Evolutionary conservation across 1,284 basidiomycete genomes (phyloP).

Genomic region (Thecaphora frezii): DNA sequence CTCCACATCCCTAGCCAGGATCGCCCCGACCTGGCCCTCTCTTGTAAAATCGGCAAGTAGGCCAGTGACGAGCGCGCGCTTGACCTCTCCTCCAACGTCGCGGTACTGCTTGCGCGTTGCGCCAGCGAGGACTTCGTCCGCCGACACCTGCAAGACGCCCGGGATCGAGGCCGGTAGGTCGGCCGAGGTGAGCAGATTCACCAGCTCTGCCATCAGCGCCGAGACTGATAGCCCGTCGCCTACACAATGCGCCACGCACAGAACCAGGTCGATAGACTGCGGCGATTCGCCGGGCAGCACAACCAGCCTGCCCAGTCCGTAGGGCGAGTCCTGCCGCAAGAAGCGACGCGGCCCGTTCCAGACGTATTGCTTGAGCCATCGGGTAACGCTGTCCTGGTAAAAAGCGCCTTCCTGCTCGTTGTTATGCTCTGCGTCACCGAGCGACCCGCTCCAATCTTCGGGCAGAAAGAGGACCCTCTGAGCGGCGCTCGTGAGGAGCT

Average conservation of each 20-base stretch:
- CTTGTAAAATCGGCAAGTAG: not conserved
- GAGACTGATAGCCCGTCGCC: slow-evolving; percentile 30
- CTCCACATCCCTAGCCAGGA: not conserved
- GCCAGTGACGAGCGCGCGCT: not conserved
- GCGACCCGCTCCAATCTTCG: slow-evolving; percentile 8
- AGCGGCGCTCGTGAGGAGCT: slow-evolving; percentile 15
- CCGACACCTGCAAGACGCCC: not conserved
- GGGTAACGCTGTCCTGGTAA: not conserved
- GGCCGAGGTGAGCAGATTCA: slow-evolving; percentile 11
- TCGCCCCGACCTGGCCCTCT: not conserved
- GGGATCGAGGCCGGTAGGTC: slow-evolving; percentile 15
- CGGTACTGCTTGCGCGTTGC: not conserved
- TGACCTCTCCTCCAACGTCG: not conserved
- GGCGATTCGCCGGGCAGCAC: slow-evolving; percentile 9
- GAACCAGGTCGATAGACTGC: slow-evolving; percentile 18
- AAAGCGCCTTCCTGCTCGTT: not conserved
- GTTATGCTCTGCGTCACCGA: too few relatives aligned
- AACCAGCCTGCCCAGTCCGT: slow-evolving; percentile 19
- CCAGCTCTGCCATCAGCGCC: slow-evolving; percentile 18
- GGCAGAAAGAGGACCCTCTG: slow-evolving; percentile 9
- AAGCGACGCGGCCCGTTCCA: slow-evolving; percentile 34
- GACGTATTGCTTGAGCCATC: slow-evolving; percentile 23
- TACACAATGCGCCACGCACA: slow-evolving; percentile 29
- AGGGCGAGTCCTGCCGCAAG: slow-evolving; percentile 13
- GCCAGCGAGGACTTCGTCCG: not conserved